Base-by-base conservation (phyloP, 345 rosid species). In the Triadica sebifera region DNA sequence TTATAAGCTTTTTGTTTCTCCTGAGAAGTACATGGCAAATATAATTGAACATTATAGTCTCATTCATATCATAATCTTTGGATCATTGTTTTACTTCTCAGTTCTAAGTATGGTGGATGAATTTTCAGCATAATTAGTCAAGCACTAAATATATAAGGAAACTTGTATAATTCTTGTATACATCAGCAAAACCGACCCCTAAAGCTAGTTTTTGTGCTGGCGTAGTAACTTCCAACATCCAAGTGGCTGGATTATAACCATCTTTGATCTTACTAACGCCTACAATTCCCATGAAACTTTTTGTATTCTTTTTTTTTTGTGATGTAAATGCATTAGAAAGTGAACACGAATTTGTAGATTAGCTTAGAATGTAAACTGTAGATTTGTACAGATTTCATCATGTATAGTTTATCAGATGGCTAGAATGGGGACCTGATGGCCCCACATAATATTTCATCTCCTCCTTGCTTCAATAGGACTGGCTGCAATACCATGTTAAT, bases 391-490 rank as follows among this genome's bases (percentile, higher is more conserved):
- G n/a, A 52, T n/a, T 0, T 39, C 41, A 25, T 0, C 43, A 29
- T 1, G 16, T 61, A 77, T 88, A 90, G 68, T 82, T 84, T 56
- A 87, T 85, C 38, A 90, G 74, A 71, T 92, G 82, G 58, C 71
- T 60, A 63, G 97, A 90, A 65, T 87, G 84, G 39, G 65, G 88
- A 50, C 97, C 97, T 37, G 88, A 77, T 69, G 90, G 95, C 34
- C 97, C 94, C 4, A 84, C 89, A 60, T 89, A n/a, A 91, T 65
- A 91, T 90, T 63, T 86, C 93, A 70, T 84, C 81, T 51, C 93
- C 97, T 76, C 97, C 97, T 61, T 88, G 75, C 77, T 86, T 87
- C 76, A 92, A 47, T 65, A 92, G 78, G 75, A 90, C 79, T 43
- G 90, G 71, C 97, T 91, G 85, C 73, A 73, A 62, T n/a, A 64